Evolutionary conservation across 257 asterid genomes (phyloP).

Genomic region (Paulownia fortunei): DNA sequence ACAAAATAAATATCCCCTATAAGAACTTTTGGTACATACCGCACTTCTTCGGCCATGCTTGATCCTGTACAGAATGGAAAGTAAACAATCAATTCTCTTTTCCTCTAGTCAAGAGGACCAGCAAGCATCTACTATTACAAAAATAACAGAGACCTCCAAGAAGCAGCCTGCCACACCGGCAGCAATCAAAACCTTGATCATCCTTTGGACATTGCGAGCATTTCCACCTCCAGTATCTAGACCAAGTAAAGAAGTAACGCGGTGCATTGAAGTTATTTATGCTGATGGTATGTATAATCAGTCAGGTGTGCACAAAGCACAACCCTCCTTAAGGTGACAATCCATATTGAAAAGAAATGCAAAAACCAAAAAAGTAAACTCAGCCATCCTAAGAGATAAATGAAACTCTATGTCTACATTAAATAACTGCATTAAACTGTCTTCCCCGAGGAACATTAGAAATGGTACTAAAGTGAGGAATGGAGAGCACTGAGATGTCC

Average conservation of each 20-base stretch:
- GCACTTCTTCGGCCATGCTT: background rate
- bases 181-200: slow-evolving; percentile 8
- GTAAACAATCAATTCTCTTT: background rate
- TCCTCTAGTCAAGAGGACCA: background rate
- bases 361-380: background rate
- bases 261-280: too few species aligned
- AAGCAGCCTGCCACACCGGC: slow-evolving; percentile 5
- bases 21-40: background rate
- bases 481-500: too few species aligned
- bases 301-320: background rate
- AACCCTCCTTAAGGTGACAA: background rate
- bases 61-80: slow-evolving; percentile 3
- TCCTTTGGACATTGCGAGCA: background rate
- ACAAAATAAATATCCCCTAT: background rate
- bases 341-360: background rate
- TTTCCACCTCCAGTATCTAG: background rate
- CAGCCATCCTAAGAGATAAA: background rate
- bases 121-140: background rate
- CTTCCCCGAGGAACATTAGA: background rate
- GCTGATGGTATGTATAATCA: background rate
- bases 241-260: background rate
- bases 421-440: background rate
- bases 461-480: background rate
- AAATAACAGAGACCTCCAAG: slow-evolving; percentile 4
- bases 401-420: background rate